Conservation (phyloP, 1,284 basidiomycete genomes). For the Puccinia novopanici region DNA sequence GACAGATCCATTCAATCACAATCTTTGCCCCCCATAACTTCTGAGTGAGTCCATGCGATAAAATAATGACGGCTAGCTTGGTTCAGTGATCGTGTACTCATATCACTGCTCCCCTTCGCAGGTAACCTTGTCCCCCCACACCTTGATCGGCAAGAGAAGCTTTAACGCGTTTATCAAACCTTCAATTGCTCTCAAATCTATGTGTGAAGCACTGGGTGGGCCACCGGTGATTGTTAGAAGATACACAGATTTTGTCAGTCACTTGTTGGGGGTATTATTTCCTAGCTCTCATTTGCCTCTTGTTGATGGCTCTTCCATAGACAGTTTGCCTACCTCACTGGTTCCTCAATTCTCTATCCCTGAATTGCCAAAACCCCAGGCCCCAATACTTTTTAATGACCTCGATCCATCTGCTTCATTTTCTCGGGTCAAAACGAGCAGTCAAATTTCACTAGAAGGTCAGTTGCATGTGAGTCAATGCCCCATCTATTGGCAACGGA, state of each 20-base stretch:
- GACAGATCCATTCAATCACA: no score
- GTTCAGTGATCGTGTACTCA: no score
- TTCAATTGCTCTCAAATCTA: constrained; percentile 30
- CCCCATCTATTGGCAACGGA: constrained; percentile 25
- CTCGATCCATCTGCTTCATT: constrained; percentile 17
- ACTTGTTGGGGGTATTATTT: no score
- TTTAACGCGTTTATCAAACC: background rate
- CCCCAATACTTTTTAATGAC: background rate
- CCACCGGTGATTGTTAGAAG: constrained; percentile 34
- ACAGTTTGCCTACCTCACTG: constrained; percentile 16
- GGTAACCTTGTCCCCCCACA: no score
- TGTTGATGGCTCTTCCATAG: constrained; percentile 11
- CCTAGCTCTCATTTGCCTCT: constrained; percentile 8
- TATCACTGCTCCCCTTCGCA: no score
- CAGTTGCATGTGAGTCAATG: constrained; percentile 1
- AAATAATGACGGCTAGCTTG: no score
- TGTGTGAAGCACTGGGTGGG: constrained; percentile 47
- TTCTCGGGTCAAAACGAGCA: background rate
- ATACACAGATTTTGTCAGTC: no score
- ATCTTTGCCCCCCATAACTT: no score
- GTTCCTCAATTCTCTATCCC: background rate
- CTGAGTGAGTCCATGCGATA: no score
- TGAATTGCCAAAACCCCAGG: constrained; percentile 3
- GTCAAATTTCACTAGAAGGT: background rate
- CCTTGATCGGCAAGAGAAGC: background rate